These are phyloP conservation scores for Ilex aquifolium DNA, from an alignment of 257 asterid genomes.

Conservation along the genomic window DNA sequence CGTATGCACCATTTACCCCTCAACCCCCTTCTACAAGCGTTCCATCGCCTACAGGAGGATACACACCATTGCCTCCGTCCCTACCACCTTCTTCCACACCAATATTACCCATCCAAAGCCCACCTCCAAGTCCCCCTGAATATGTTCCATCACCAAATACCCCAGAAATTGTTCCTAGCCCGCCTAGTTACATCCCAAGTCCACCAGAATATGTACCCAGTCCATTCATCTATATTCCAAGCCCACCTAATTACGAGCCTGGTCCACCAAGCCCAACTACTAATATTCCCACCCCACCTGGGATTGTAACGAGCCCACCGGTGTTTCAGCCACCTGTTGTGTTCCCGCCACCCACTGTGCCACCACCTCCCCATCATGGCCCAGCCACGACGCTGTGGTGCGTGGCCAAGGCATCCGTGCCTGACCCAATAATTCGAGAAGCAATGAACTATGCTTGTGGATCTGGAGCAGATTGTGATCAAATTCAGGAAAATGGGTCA, in stretches of 20 bases:
- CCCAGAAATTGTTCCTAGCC: slow-evolving; percentile 16
- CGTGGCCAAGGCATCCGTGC: slow-evolving; percentile 91
- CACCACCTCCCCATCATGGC: slow-evolving; percentile 61
- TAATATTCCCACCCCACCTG: slow-evolving; percentile 25
- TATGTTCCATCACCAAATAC: slow-evolving; percentile 21
- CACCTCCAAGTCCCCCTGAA: slow-evolving; percentile 19
- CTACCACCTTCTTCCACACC: slow-evolving; percentile 24
- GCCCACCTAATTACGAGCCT: slow-evolving; percentile 20
- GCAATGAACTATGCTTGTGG: slow-evolving; percentile 95
- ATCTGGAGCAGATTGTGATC: slow-evolving; percentile 80
- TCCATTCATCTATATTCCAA: slow-evolving; percentile 36
- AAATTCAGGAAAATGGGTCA: slow-evolving; percentile 61
- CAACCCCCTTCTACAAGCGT: not conserved
- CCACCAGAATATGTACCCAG: slow-evolving; percentile 30
- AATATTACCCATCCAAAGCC: slow-evolving; percentile 24
- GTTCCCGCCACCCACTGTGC: slow-evolving; percentile 72
- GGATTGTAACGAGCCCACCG: slow-evolving; percentile 31
- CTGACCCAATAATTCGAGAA: slow-evolving; percentile 83
- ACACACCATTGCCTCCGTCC: not conserved
- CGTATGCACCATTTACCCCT: not conserved
- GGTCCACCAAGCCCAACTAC: slow-evolving; percentile 31
- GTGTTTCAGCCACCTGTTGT: slow-evolving; percentile 75
- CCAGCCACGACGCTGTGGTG: slow-evolving; percentile 66
- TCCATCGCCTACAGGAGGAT: slow-evolving; percentile 5
- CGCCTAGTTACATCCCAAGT: slow-evolving; percentile 12